Percentiles rank a stretch among this genome's conserved stretches.
These are phyloP conservation scores for Fusarium torreyae DNA, from an alignment of 2,329 filamentous ascomycete species.

Conservation along the genomic window DNA sequence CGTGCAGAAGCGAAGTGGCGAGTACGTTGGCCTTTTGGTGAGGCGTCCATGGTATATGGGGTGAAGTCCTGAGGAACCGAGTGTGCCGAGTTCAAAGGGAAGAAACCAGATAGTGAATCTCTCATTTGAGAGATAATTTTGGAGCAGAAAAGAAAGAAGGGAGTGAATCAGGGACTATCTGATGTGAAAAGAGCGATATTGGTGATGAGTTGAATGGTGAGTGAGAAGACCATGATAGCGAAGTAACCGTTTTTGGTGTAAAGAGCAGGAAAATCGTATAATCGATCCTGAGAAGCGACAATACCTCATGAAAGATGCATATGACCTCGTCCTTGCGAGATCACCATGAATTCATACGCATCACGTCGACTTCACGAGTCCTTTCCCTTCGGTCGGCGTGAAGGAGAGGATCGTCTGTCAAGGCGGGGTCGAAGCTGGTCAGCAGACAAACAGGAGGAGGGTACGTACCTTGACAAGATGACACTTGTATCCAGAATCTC, in stretches of 20 bases:
- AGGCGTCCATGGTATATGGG: neutral
- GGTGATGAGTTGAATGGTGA: neutral
- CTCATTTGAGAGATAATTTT: neutral
- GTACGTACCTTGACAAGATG: slow-evolving; percentile 7
- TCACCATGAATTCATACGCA: neutral
- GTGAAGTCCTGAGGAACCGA: neutral
- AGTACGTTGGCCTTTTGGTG: slow-evolving; percentile 2
- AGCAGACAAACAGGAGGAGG: slow-evolving; percentile 32
- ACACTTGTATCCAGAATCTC: too few species aligned
- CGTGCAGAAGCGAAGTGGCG: neutral
- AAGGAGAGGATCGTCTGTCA: slow-evolving; percentile 28
- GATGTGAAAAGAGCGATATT: neutral
- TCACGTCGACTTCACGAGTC: neutral
- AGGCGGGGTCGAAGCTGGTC: slow-evolving; percentile 35
- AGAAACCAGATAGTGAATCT: neutral
- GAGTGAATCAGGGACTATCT: slow-evolving; percentile 14
- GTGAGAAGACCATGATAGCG: neutral
- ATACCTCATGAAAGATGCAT: neutral
- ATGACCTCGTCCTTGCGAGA: neutral
- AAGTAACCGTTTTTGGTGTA: neutral
- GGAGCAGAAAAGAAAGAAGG: too few species aligned
- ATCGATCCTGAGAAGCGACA: neutral
- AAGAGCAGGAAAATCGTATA: neutral
- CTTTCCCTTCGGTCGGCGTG: slow-evolving; percentile 16
- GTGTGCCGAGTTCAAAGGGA: neutral